Base-by-base conservation (phyloP, 139 green algal genomes). In the Chlorella sorokiniana region DNA sequence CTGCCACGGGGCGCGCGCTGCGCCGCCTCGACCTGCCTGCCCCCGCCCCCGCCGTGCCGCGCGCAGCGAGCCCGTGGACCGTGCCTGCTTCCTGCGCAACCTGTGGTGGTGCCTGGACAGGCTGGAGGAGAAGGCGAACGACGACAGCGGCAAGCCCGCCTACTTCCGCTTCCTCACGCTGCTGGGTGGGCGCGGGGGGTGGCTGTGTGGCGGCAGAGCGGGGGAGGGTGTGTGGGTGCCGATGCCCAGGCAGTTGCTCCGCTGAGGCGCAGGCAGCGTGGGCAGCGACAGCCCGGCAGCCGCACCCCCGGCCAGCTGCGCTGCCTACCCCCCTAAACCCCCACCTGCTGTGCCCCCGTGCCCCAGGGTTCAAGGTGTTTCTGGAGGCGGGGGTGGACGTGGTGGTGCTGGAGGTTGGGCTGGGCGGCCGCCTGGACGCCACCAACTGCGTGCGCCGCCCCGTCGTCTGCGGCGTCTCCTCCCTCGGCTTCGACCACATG, bases 131-230 rank as follows among this genome's bases (percentile, higher is more conserved):
- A 73, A 78, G 76, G 48, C 88, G 25, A 81, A 86, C 14, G 77
- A 86, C 7, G 86, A 92, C 27, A 79, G 91, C 4, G 92, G 91
- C 75, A 96, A 97, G 91, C 93, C 96, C 1, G 92, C 92, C 40
- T 98, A 97, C 86, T 99, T 99, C 87, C 84, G 92, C 42, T 99
- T 99, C 88, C 83, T 98, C 38, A 98, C 95, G 0, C 90, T 99
- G 1, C 81, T 99, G n/a, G 91, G 91, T 94, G 86, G 84, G 87
- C 31, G 48, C 10, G 71, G 33, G 44, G 14, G 41, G n/a, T 31
- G 41, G 2, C 2, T 11, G 18, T 29, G 42, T 9, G 4, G n/a
- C 18, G 11, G 8, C 18, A 45, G 1, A 14, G 64, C 4, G 6
- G n/a, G 33, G 33, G 16, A 33, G 56, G 56, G 16, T 65, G 56